Percentiles rank a stretch among this genome's conserved stretches.
Conservation (phyloP, 108 stramenopile genomes). For the Mediolabrus comicus region DNA sequence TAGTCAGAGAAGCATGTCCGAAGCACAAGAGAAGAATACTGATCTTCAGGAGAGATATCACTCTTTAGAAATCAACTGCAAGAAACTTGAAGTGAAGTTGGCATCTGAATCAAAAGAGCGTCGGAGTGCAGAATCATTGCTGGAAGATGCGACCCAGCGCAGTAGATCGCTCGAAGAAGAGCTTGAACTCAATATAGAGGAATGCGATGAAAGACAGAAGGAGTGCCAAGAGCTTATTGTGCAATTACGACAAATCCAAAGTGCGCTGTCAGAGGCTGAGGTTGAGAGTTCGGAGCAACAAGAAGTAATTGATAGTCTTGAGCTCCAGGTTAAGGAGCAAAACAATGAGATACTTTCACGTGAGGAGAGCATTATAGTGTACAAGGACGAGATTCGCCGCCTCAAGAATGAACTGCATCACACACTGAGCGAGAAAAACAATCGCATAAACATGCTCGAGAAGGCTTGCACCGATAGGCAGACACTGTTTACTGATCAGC, state of each 20-base stretch:
- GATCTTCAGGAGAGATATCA: constrained; percentile 13
- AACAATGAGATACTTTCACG: constrained; percentile 11
- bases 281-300: constrained; percentile 19
- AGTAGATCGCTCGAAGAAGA: constrained; percentile 18
- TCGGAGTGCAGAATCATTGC: constrained; percentile 9
- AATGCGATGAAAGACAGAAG: constrained; percentile 14
- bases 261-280: constrained; percentile 24
- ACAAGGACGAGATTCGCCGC: constrained; percentile 22
- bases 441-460: constrained; percentile 30
- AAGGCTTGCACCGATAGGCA: constrained; percentile 19
- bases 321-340: constrained; percentile 11
- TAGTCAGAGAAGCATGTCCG: background rate
- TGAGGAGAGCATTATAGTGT: constrained; percentile 29
- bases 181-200: constrained; percentile 11
- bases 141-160: constrained; percentile 23
- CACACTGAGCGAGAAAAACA: constrained; percentile 19
- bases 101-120: background rate
- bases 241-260: constrained; percentile 16
- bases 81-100: constrained; percentile 9
- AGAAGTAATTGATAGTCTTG: constrained; percentile 11
- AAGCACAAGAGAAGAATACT: background rate
- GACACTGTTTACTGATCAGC: constrained; percentile 27
- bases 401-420: constrained; percentile 23
- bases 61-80: background rate
- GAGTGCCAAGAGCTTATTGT: constrained; percentile 27